Conservation (phyloP, 371 early-diverging fungal genomes). For the Fennellomyces sp. region DNA sequence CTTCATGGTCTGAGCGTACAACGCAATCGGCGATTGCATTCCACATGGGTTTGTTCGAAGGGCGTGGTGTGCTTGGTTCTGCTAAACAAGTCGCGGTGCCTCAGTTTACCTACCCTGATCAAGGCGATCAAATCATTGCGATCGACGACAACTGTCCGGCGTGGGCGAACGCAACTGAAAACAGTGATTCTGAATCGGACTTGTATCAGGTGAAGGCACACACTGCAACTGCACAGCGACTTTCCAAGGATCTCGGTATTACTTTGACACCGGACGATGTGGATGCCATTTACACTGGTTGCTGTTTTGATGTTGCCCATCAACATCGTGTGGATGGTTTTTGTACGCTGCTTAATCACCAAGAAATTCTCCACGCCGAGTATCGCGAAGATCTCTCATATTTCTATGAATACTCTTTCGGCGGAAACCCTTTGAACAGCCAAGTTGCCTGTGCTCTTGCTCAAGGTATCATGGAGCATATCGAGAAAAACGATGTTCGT, state of each 20-base stretch:
- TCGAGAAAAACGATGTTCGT: conserved; percentile 14
- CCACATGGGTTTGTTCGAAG: conserved; percentile 6
- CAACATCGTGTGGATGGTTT: conserved; percentile 23
- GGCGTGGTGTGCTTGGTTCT: neutral
- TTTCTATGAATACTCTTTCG: conserved; percentile 23
- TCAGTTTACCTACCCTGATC: neutral
- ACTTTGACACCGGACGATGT: conserved; percentile 17
- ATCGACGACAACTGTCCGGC: conserved; percentile 6
- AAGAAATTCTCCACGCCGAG: conserved; percentile 34
- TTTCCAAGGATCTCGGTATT: conserved; percentile 18
- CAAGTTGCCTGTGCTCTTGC: conserved; percentile 32
- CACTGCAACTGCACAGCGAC: conserved; percentile 20
- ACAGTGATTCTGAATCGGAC: neutral
- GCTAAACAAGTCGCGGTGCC: conserved; percentile 3
- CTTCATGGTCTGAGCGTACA: conserved; percentile 3
- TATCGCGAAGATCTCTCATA: conserved; percentile 38
- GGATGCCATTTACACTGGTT: conserved; percentile 27
- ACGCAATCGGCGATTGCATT: conserved; percentile 10
- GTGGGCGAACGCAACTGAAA: neutral
- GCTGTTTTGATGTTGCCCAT: conserved; percentile 34
- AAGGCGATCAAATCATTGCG: neutral
- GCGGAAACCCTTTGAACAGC: conserved; percentile 29
- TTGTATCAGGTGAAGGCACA: conserved; percentile 1
- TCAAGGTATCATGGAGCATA: conserved; percentile 21
- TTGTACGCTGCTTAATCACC: conserved; percentile 31